phyloP scores from a whole-genome alignment of 306 rosid genomes.

The Vigna hirtella region DNA sequence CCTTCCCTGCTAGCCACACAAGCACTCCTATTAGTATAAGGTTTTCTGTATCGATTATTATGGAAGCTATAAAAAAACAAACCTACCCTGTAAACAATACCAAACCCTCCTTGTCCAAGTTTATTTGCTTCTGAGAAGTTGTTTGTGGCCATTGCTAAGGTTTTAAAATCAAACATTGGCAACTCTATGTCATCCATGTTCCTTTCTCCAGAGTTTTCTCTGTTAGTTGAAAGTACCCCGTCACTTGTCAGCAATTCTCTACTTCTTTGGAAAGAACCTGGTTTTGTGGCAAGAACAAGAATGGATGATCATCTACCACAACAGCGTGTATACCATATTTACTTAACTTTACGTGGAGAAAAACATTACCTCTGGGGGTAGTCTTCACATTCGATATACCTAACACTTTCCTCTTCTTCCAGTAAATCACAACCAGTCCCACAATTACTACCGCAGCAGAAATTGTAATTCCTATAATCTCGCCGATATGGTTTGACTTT shows the following conservation, averaged over 20 bases:
- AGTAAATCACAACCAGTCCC: conserved; percentile 47
- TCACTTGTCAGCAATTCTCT: conserved; percentile 57
- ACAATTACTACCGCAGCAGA: conserved; percentile 50
- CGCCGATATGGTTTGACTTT: conserved; percentile 40
- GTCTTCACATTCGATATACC: conserved; percentile 19
- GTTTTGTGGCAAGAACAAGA: conserved; percentile 35
- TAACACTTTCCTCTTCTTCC: conserved; percentile 52
- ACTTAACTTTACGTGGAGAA: background rate
- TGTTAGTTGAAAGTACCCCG: conserved; percentile 50
- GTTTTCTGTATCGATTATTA: conserved; percentile 15
- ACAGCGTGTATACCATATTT: conserved; percentile 22
- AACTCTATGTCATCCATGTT: conserved; percentile 59
- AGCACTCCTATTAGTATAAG: conserved; percentile 39
- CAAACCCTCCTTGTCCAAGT: conserved; percentile 72
- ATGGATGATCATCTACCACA: background rate
- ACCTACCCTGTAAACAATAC: conserved; percentile 61
- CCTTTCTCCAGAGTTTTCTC: conserved; percentile 53
- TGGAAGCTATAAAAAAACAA: conserved; percentile 15
- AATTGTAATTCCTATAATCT: conserved; percentile 49
- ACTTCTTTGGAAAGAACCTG: conserved; percentile 68
- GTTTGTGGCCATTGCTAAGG: conserved; percentile 54
- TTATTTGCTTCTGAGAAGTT: conserved; percentile 55
- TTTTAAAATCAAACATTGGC: conserved; percentile 58
- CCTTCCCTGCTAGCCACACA: conserved; percentile 58
- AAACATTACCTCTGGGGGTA: conserved; percentile 52